These are phyloP conservation scores for Arthrinium phaeospermum DNA, from an alignment of 2,329 filamentous ascomycete genomes.

Conservation along the genomic window DNA sequence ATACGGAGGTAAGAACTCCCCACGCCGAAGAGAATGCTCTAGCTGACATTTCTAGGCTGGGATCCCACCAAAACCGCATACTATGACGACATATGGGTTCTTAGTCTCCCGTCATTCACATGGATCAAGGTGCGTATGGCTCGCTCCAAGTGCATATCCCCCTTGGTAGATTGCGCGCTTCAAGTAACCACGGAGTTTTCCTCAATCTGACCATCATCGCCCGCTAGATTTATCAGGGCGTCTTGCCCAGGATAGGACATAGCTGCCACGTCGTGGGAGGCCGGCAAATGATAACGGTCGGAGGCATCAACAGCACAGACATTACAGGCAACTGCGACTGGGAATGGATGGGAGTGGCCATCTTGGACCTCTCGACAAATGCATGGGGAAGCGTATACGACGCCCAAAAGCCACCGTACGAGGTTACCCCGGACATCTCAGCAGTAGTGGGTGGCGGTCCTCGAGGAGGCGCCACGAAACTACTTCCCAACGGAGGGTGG, in stretches of 20 bases:
- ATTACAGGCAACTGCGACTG: slow-evolving; percentile 37
- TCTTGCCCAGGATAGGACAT: slow-evolving; percentile 45
- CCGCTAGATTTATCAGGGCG: slow-evolving; percentile 39
- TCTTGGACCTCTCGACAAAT: slow-evolving; percentile 38
- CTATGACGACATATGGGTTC: slow-evolving; percentile 50
- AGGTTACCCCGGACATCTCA: slow-evolving; percentile 33
- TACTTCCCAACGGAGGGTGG: slow-evolving; percentile 19
- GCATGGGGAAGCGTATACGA: slow-evolving; percentile 40
- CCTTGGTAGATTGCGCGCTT: neutral
- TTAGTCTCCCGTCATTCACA: slow-evolving; percentile 51
- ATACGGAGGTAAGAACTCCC: slow-evolving; percentile 48
- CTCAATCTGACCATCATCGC: neutral
- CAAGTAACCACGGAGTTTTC: neutral
- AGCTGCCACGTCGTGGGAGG: slow-evolving; percentile 46
- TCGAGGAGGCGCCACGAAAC: slow-evolving; percentile 20
- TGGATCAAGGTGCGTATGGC: slow-evolving; percentile 41
- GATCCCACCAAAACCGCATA: slow-evolving; percentile 34
- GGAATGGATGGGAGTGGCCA: slow-evolving; percentile 36
- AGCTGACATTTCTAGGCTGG: slow-evolving; percentile 23
- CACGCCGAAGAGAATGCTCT: neutral
- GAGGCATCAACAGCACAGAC: slow-evolving; percentile 36
- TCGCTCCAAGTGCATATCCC: neutral
- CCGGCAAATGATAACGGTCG: slow-evolving; percentile 48
- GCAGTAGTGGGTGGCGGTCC: slow-evolving; percentile 36
- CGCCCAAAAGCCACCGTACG: slow-evolving; percentile 32